Conservation (phyloP, 2,329 filamentous ascomycete genomes). For the Aspergillus vadensis region DNA sequence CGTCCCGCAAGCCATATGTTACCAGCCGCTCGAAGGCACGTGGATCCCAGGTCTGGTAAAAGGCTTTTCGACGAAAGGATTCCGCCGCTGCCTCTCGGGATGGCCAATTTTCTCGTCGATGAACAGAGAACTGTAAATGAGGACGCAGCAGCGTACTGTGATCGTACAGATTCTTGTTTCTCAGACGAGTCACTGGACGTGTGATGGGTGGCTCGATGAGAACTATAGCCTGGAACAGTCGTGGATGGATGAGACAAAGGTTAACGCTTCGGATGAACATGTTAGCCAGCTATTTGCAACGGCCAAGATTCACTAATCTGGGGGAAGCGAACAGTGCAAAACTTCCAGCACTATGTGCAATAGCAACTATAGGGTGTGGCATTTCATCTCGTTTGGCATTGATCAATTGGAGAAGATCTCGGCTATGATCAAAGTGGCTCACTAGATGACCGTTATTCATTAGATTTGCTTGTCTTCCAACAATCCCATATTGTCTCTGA, state of each 20-base stretch:
- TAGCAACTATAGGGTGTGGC: constrained; percentile 67
- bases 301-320: no score
- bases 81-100: not conserved
- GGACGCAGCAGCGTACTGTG: not conserved
- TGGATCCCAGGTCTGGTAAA: not conserved
- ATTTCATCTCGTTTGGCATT: constrained; percentile 36
- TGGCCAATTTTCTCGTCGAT: not conserved
- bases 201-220: not conserved
- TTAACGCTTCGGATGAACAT: no score
- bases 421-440: constrained; percentile 73
- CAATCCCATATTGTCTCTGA: no score
- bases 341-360: constrained; percentile 85
- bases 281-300: no score
- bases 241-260: not conserved
- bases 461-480: no score
- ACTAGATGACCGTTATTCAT: constrained; percentile 4
- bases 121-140: no score
- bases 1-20: not conserved
- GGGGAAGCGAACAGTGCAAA: constrained; percentile 53
- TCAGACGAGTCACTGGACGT: not conserved
- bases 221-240: not conserved
- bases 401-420: constrained; percentile 68
- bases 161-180: not conserved
- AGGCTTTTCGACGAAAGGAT: not conserved
- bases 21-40: not conserved